phyloP scores from a whole-genome alignment of 495 filamentous ascomycete species.

The Immersiella caudata region DNA sequence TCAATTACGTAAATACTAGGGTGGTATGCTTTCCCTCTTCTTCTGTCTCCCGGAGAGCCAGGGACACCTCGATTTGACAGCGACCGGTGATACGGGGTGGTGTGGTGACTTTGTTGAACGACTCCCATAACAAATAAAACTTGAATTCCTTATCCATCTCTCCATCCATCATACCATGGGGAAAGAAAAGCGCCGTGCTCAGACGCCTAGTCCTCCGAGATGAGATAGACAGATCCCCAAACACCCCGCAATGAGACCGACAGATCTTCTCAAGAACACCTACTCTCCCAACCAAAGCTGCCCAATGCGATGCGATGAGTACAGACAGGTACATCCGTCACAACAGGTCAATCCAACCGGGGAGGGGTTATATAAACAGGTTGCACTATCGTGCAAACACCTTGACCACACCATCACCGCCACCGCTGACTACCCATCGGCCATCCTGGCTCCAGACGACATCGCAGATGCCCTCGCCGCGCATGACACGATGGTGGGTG shows the following conservation, averaged over 20 bases:
- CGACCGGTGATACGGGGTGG: too few relatives aligned
- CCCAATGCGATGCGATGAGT: neutral
- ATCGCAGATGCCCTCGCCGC: conserved; percentile 89
- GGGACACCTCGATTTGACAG: too few relatives aligned
- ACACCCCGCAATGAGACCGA: neutral
- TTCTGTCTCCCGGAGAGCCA: too few relatives aligned
- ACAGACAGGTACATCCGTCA: too few relatives aligned
- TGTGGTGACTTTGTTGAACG: neutral
- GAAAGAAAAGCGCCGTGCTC: neutral
- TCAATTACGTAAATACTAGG: neutral
- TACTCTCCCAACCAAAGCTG: neutral
- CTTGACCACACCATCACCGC: conserved; percentile 96
- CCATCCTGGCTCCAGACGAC: conserved; percentile 96
- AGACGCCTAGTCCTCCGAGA: neutral
- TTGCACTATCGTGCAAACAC: conserved; percentile 68
- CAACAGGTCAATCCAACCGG: too few relatives aligned
- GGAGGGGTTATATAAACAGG: too few relatives aligned
- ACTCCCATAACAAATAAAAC: neutral
- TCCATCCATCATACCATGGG: neutral
- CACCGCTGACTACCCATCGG: conserved; percentile 88
- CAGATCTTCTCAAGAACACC: neutral
- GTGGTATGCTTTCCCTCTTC: neutral
- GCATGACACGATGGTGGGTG: conserved; percentile 85
- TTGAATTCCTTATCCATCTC: neutral
- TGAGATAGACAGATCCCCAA: neutral